Evolutionary conservation across 2,329 filamentous ascomycete genomes (phyloP).

Genomic region (Malbranchea zuffiana): DNA sequence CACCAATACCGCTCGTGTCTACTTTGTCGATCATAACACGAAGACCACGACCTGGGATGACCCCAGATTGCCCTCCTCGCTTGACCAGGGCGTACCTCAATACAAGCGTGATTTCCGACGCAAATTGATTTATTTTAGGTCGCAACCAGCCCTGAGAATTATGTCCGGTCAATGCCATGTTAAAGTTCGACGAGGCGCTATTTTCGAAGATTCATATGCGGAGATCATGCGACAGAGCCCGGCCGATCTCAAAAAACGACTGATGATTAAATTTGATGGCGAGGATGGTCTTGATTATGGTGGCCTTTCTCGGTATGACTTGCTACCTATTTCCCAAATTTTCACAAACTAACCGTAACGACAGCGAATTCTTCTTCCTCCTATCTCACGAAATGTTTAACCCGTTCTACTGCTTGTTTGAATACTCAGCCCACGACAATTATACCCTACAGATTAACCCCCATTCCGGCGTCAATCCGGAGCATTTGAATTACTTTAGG

Average conservation of each 20-base stretch:
- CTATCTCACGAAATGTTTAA: conserved; percentile 99
- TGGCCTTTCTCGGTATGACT: conserved; percentile 69
- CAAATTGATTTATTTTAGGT: conserved; percentile 98
- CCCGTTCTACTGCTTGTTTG: conserved; percentile 97
- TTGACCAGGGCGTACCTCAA: conserved; percentile 96
- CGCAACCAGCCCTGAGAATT: conserved; percentile 90
- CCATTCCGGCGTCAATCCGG: conserved; percentile 96
- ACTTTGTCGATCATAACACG: conserved; percentile 98
- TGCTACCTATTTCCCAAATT: conserved; percentile 20
- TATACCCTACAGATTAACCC: conserved; percentile 99
- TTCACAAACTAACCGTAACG: neutral
- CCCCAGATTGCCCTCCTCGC: conserved; percentile 81
- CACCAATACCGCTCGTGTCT: conserved; percentile 93
- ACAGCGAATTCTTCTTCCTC: conserved; percentile 95
- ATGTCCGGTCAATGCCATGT: conserved; percentile 95
- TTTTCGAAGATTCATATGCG: conserved; percentile 97
- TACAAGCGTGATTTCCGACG: conserved; percentile 98
- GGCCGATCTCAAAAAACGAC: conserved; percentile 88
- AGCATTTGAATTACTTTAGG: conserved; percentile 99
- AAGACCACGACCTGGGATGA: conserved; percentile 99
- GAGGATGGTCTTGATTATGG: conserved; percentile 97
- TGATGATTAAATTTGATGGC: conserved; percentile 99
- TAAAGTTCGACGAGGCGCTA: conserved; percentile 90
- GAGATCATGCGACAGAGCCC: conserved; percentile 96
- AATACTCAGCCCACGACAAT: conserved; percentile 99